Base-by-base conservation (phyloP, 2,329 filamentous ascomycete species). In the Fusarium phyllophilum region DNA sequence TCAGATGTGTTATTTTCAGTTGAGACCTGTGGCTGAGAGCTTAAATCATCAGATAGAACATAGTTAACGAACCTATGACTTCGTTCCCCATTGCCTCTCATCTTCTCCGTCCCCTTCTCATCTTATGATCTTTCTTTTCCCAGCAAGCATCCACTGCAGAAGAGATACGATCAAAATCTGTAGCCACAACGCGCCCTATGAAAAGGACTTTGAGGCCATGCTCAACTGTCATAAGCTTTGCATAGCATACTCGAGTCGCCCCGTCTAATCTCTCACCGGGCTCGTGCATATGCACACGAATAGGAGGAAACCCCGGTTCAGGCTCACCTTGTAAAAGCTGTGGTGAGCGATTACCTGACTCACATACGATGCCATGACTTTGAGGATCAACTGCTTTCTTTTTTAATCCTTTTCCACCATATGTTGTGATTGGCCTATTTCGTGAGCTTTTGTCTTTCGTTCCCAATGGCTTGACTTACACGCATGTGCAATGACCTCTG, bases 121-220 rank as follows among this genome's bases (percentile, higher is more conserved):
- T 20, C 12, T 9, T 3, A 14, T 20, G 24, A 6, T 10, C 18
- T 9, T 46, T 46, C 5, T 6, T 46, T 1, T 0, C 0, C 44
- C 44, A 29, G 24, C 24, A 22, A 5, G 0, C 6, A 14, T 46
- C 0, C 4, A 46, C 8, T 1, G 44, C 44, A 0, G 5, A 4
- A 26, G 8, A 0, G 12, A 46, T 2, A 2, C 0, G 20, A 0
- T 46, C 12, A 8, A 0, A 46, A 7, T 46, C 44, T 8, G 18
- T 0, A 6, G 0, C 0, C 13, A 3, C 9, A 13, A 46, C 44
- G 2, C 44, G 24, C 6, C 44, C 44, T 29, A 46, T 29, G 5
- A 29, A 46, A 11, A 46, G 1, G 8, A 46, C 26, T 29, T 29
- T 11, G 13, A 29, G 0, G 18, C 0, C 0, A 22, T 46, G 44